Evolutionary conservation across 1,284 basidiomycete genomes (phyloP), one percentile per base, ranked within the genome.

Genomic region (Omphalotus olearius): DNA sequence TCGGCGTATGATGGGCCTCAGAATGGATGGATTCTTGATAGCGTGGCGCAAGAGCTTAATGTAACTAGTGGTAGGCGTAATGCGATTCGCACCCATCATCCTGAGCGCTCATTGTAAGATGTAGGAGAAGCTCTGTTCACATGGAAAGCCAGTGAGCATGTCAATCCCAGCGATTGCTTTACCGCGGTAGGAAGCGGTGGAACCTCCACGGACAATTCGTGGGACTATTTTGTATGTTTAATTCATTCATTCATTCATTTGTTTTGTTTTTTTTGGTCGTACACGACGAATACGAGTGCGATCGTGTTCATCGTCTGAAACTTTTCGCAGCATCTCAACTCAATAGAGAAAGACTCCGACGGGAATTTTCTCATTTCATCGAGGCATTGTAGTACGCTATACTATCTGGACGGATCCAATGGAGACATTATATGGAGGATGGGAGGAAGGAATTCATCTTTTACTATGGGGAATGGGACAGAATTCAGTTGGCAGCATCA

Each of bases 401-500:
- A 50, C 28, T 54, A 54, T 28, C 37, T 54, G 4, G 44, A 54
- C 33, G 52, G 52, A 38, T 37, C 36, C 4, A 48, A n/a, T 23
- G 52, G 47, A 23, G 46, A 54, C 14, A 45, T 54, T 11, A 45
- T 54, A n/a, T 54, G 52, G 52, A 37, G 43, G 16, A 48, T 54
- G 40, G 52, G 52, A 9, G 52, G 47, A 2, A 38, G 26, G 18
- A 37, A 54, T 40, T 50, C 47, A 13, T 54, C 52, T 11, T 54
- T 54, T 30, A 36, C 1, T 7, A 54, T 54, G 52, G 52, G 42
- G 7, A 42, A 50, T n/a, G 42, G 42, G 7, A 50, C 52, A 0
- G 11, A 50, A n/a, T 54, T 50, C 26, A 50, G 47, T 26, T 54
- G 47, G 43, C 52, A 54, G 17, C 52, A 50, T 42, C 46, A 54